Evolutionary conservation across 192 early-diverging fungal species (phyloP).

Genomic region (Coemansia sp.): DNA sequence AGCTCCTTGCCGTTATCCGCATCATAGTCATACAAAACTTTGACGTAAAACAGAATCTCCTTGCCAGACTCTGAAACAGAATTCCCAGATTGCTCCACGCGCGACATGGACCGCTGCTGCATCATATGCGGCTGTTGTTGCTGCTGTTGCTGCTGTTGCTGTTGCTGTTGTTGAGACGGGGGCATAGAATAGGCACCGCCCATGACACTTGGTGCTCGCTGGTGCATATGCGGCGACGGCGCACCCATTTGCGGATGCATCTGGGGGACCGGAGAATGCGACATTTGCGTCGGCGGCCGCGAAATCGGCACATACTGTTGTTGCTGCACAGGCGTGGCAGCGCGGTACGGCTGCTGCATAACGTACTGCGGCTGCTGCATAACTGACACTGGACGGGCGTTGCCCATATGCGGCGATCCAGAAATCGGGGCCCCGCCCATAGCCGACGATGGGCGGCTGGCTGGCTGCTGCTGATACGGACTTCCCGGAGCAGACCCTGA

Average conservation of each 20-base stretch:
- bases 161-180: not conserved
- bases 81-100: conserved; percentile 4
- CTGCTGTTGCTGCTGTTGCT: conserved; percentile 2
- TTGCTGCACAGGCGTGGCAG: conserved; percentile 33
- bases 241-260: conserved; percentile 12
- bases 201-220: conserved; percentile 44
- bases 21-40: conserved; percentile 56
- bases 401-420: not conserved
- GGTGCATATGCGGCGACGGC: conserved; percentile 20
- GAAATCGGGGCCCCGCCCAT: conserved; percentile 8
- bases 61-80: conserved; percentile 28
- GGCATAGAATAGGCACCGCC: conserved; percentile 9
- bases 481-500: conserved; percentile 32
- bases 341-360: conserved; percentile 16
- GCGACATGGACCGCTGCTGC: conserved; percentile 16
- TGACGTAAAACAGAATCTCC: conserved; percentile 53
- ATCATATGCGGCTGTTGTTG: conserved; percentile 13
- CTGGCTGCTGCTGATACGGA: conserved; percentile 29
- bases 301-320: conserved; percentile 15
- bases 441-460: conserved; percentile 23
- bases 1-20: conserved; percentile 53
- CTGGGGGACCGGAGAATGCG: conserved; percentile 20
- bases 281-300: conserved; percentile 44
- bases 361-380: conserved; percentile 14
- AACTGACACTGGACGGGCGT: conserved; percentile 3